These are phyloP conservation scores for Metschnikowia bowlesiae DNA, from an alignment of 805 yeast species.

Conservation along the genomic window DNA sequence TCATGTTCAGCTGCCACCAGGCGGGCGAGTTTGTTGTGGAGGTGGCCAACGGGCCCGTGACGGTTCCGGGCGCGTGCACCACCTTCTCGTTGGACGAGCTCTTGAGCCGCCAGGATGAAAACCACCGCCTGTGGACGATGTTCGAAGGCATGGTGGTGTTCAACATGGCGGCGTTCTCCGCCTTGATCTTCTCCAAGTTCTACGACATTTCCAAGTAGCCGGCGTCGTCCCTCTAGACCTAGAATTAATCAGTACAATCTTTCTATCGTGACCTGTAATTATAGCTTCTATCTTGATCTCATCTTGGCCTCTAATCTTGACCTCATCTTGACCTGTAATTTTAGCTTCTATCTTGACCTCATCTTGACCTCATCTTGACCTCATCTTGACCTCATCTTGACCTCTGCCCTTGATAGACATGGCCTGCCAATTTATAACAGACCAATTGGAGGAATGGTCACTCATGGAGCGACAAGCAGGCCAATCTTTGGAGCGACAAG, in stretches of 20 bases:
- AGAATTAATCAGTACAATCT: too few relatives aligned
- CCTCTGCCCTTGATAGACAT: too few relatives aligned
- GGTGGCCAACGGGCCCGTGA: slow-evolving; percentile 67
- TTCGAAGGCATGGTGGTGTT: slow-evolving; percentile 68
- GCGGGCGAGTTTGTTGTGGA: slow-evolving; percentile 72
- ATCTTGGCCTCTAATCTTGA: too few relatives aligned
- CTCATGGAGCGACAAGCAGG: too few relatives aligned
- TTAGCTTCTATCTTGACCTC: too few relatives aligned
- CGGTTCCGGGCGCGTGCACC: slow-evolving; percentile 54
- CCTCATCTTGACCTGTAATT: too few relatives aligned
- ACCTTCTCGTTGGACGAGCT: slow-evolving; percentile 67
- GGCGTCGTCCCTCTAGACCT: not conserved
- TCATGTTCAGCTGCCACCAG: slow-evolving; percentile 71
- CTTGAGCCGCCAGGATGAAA: slow-evolving; percentile 70
- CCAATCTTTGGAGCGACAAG: too few relatives aligned
- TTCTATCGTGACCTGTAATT: too few relatives aligned
- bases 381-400: too few relatives aligned
- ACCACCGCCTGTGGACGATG: slow-evolving; percentile 46
- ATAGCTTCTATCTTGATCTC: too few relatives aligned
- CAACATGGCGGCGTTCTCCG: slow-evolving; percentile 62
- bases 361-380: too few relatives aligned
- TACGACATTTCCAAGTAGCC: slow-evolving; percentile 45
- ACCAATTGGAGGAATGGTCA: not conserved
- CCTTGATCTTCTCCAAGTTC: slow-evolving; percentile 71
- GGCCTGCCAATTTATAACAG: too few relatives aligned